Evolutionary conservation across 2,329 filamentous ascomycete genomes (phyloP).

Genomic region (Massarina eburnea): DNA sequence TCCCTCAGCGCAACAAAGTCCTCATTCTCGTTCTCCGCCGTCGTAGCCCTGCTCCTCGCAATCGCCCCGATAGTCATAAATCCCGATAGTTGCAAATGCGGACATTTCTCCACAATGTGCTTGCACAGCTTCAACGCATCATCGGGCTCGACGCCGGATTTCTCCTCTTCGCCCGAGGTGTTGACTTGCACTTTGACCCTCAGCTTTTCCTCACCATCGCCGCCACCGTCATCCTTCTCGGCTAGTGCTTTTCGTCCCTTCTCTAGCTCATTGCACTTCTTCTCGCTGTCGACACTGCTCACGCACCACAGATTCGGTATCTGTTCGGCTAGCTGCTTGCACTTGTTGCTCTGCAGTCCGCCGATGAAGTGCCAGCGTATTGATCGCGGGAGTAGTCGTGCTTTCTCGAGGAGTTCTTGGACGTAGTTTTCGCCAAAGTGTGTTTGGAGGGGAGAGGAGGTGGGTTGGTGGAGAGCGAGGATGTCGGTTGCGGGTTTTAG

Average conservation of each 20-base stretch:
- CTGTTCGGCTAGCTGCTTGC: slow-evolving; percentile 76
- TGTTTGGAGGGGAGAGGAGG: slow-evolving; percentile 48
- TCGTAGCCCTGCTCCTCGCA: slow-evolving; percentile 73
- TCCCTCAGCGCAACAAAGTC: slow-evolving; percentile 74
- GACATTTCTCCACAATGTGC: slow-evolving; percentile 70
- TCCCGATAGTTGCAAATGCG: slow-evolving; percentile 72
- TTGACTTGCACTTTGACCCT: slow-evolving; percentile 91
- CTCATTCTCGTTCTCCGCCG: slow-evolving; percentile 80
- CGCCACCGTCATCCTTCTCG: slow-evolving; percentile 32
- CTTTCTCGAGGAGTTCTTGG: slow-evolving; percentile 81
- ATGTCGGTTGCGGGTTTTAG: slow-evolving; percentile 93
- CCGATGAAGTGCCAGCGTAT: slow-evolving; percentile 98
- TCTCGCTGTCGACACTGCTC: slow-evolving; percentile 82
- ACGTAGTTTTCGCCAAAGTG: slow-evolving; percentile 97
- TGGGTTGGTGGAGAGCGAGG: slow-evolving; percentile 70
- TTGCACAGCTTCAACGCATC: slow-evolving; percentile 66
- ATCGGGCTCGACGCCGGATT: slow-evolving; percentile 77
- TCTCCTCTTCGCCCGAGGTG: slow-evolving; percentile 83
- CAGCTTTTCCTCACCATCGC: slow-evolving; percentile 48
- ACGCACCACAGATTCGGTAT: slow-evolving; percentile 91
- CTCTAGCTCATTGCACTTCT: slow-evolving; percentile 84
- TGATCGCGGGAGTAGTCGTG: slow-evolving; percentile 70
- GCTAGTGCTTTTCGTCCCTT: slow-evolving; percentile 67
- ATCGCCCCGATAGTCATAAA: slow-evolving; percentile 98
- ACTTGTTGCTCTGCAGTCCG: slow-evolving; percentile 90